Percentiles rank a stretch among this genome's conserved stretches.
Conservation (phyloP, 2,329 filamentous ascomycete genomes). For the Aspergillus fischeri region DNA sequence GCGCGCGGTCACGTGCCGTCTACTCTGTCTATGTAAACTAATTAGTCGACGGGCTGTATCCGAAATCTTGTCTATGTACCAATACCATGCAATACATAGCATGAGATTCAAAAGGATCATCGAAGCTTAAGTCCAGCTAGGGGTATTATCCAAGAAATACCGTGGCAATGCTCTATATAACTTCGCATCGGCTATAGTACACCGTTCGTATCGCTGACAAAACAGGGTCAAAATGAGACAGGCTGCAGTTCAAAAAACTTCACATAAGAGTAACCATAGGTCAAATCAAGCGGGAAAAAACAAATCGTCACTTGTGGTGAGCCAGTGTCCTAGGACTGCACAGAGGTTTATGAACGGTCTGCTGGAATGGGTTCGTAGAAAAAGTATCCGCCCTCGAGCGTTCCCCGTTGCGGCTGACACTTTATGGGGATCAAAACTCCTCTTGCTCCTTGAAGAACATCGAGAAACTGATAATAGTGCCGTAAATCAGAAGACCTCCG, state of each 20-base stretch:
- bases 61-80: neutral
- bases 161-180: conserved; percentile 15
- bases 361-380: neutral
- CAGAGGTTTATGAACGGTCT: neutral
- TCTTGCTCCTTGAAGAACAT: conserved; percentile 99
- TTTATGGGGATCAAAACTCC: conserved; percentile 65
- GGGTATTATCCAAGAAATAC: neutral
- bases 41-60: neutral
- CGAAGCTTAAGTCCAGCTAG: neutral
- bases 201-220: conserved; percentile 14
- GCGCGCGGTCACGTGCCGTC: conserved; percentile 9
- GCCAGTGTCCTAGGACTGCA: neutral
- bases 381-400: neutral
- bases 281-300: conserved; percentile 13
- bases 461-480: conserved; percentile 94
- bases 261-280: conserved; percentile 20
- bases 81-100: neutral
- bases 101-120: neutral
- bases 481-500: conserved; percentile 91
- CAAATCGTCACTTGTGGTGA: neutral
- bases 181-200: conserved; percentile 16
- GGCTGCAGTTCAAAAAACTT: conserved; percentile 12
- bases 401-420: neutral
- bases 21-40: neutral
- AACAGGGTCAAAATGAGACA: conserved; percentile 5